Evolutionary conservation across 768 basidiomycete species (phyloP), one percentile per base, ranked within the genome.

Genomic region (Polyporus arcularius): DNA sequence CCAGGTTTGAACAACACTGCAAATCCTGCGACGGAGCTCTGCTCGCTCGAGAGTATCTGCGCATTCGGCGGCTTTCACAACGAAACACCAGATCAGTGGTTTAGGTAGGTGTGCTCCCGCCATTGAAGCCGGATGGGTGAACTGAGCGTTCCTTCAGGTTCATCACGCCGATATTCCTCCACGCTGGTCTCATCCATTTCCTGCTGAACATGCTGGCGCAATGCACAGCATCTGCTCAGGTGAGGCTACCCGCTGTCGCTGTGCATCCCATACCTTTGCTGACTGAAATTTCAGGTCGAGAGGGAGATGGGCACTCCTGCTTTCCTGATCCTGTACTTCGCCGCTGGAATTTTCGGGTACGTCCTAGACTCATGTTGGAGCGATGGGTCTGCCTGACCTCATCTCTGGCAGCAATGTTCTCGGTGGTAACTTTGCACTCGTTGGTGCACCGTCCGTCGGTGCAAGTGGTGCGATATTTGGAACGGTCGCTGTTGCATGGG

Each of bases 121-220:
- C 3, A 45, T 55, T 35, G 35, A 5, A 42, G 26, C 14, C 18
- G 39, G 26, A n/a, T 9, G 5, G 10, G 35, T 51, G 8, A 49
- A 41, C 21, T 26, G 26, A 41, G 11, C 30, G 4, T 15, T 42
- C 21, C 42, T 4, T 11, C 35, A 73, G 72, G 45, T 96, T 96
- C 70, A 88, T 95, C 66, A 86, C 88, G 1, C 83, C 95, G 9
- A 90, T 96, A 53, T 97, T 98, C 71, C 75, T 98, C 5, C 96
- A 98, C 67, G 97, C 94, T 11, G 96, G 96, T n/a, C 80, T 99
- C 58, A 79, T 99, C n/a, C 96, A 99, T 71, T 80, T 96, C 39
- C 65, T 89, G 4, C 70, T 99, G 61, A 99, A 99, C 71, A 90
- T 98, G 87, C 71, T 96, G 31, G 95, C 89, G 14, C 96, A 96